Percentiles rank a stretch among this genome's conserved stretches.
Conservation (phyloP, 2,329 filamentous ascomycete species). For the Atkinsonella texensis region DNA sequence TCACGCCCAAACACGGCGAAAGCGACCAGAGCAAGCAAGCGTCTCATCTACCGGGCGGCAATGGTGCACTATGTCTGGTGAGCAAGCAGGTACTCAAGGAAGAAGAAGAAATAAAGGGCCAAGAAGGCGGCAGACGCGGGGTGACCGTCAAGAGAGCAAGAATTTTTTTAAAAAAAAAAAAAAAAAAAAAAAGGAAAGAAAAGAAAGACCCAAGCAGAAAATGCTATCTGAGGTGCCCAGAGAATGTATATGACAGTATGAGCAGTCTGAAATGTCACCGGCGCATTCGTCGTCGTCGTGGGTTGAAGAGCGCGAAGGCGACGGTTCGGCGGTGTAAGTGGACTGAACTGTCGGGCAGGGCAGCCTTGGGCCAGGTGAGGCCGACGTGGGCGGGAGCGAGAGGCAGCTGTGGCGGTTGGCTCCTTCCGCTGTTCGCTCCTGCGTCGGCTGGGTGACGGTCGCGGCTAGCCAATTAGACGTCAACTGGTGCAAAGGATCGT, state of each 20-base stretch:
- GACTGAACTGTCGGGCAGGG: constrained; percentile 4
- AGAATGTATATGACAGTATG: not conserved
- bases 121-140: not conserved
- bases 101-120: not conserved
- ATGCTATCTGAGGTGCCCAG: not conserved
- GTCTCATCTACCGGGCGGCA: not conserved
- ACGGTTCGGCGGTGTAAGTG: constrained; percentile 6
- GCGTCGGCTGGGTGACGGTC: not conserved
- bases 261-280: not conserved
- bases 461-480: not conserved
- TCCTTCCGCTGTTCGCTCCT: constrained; percentile 1
- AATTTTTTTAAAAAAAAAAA: not conserved
- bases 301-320: not conserved
- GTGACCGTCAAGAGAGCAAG: not conserved
- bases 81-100: not conserved
- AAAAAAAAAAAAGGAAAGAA: not conserved
- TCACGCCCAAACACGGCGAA: constrained; percentile 1
- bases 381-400: not conserved
- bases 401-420: not conserved
- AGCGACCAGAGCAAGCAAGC: not conserved
- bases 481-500: not conserved
- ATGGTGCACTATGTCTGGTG: not conserved
- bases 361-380: not conserved
- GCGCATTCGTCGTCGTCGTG: not conserved
- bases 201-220: not conserved